phyloP scores from a whole-genome alignment of 345 rosid genomes.

The Pseudoturritis turrita region DNA sequence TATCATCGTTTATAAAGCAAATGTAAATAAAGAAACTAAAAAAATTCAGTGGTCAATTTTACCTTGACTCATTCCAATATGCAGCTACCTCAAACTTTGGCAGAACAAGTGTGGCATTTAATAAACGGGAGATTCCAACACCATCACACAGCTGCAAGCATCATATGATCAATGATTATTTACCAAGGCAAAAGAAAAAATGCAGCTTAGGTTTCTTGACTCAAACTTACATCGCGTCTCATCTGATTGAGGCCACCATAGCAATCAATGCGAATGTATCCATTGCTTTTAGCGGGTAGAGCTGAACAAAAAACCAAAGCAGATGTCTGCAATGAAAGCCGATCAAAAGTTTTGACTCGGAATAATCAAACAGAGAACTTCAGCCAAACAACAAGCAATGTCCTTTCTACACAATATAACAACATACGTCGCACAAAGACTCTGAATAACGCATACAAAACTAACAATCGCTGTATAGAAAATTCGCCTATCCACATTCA shows the following conservation, averaged over 20 bases:
- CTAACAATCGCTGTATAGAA: too few relatives aligned
- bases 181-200: neutral
- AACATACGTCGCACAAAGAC: neutral
- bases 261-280: slow-evolving; percentile 90
- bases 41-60: neutral
- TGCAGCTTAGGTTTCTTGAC: neutral
- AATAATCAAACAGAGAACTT: too few relatives aligned
- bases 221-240: slow-evolving; percentile 85
- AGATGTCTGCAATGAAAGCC: slow-evolving; percentile 89
- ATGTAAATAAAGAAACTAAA: too few relatives aligned
- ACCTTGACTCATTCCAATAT: slow-evolving; percentile 99
- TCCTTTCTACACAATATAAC: too few relatives aligned
- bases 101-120: slow-evolving; percentile 87
- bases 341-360: slow-evolving; percentile 24
- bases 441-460: neutral
- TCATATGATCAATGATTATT: slow-evolving; percentile 1
- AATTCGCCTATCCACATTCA: neutral
- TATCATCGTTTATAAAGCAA: neutral
- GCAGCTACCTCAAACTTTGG: slow-evolving; percentile 96
- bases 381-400: too few relatives aligned
- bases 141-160: slow-evolving; percentile 82
- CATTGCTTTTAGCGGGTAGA: slow-evolving; percentile 68
- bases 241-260: slow-evolving; percentile 96
- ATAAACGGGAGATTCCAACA: slow-evolving; percentile 76
- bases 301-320: slow-evolving; percentile 97